These are phyloP conservation scores for Boletellus sp. DNA, from an alignment of 1,284 basidiomycete species.

Conservation along the genomic window DNA sequence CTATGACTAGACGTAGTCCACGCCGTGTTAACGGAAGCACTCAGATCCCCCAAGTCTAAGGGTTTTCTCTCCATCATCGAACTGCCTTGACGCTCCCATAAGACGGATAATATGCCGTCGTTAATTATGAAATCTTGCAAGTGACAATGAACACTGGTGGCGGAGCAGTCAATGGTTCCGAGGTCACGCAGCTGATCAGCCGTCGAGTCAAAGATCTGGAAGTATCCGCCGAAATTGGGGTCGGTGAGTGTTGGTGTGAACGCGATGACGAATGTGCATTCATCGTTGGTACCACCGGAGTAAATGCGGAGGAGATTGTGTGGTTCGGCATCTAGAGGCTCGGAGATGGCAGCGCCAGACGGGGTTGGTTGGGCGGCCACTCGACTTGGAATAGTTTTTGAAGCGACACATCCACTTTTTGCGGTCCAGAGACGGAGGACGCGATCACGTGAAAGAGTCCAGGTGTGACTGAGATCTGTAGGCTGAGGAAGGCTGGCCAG, in stretches of 20 bases:
- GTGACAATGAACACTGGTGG: slow-evolving; percentile 58
- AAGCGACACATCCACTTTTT: slow-evolving; percentile 64
- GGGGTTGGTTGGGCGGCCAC: slow-evolving; percentile 14
- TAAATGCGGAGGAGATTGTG: slow-evolving; percentile 61
- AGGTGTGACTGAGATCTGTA: slow-evolving; percentile 67
- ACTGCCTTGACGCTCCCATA: slow-evolving; percentile 77
- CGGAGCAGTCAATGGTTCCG: slow-evolving; percentile 55
- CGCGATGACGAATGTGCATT: slow-evolving; percentile 48
- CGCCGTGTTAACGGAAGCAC: slow-evolving; percentile 30
- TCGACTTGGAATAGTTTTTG: slow-evolving; percentile 45
- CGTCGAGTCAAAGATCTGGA: slow-evolving; percentile 55
- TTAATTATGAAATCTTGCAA: slow-evolving; percentile 71
- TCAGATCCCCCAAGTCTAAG: slow-evolving; percentile 40
- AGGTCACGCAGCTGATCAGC: slow-evolving; percentile 55
- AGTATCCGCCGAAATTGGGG: slow-evolving; percentile 62
- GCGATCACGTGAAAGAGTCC: slow-evolving; percentile 86
- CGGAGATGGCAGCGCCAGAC: slow-evolving; percentile 36
- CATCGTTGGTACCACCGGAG: slow-evolving; percentile 41
- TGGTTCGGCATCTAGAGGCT: slow-evolving; percentile 53
- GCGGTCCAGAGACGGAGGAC: slow-evolving; percentile 81
- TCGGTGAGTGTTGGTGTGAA: slow-evolving; percentile 67
- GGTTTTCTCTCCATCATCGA: slow-evolving; percentile 61
- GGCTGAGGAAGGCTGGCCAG: slow-evolving; percentile 67
- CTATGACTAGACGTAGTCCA: slow-evolving; percentile 60
- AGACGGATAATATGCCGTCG: slow-evolving; percentile 50